Base-by-base conservation (phyloP, 164 flowering plant genomes). In the Saururus chinensis region DNA sequence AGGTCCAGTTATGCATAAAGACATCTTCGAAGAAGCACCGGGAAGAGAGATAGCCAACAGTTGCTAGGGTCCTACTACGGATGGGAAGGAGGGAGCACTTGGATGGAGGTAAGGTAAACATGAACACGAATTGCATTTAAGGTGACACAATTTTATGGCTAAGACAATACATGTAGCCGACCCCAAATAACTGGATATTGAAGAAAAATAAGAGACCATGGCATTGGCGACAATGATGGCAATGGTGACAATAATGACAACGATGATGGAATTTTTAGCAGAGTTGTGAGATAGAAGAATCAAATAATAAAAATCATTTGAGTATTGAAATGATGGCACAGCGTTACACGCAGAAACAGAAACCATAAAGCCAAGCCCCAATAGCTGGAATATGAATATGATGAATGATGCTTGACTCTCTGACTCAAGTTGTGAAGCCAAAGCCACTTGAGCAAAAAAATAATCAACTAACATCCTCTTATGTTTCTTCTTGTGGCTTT, bases 401-500 rank as follows among this genome's bases (percentile, higher is more conserved):
- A 13, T 23, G 58, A 30, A 4, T 12, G 9, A 55, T 11, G 58
- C 13, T 12, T 9, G 19, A 4, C 49, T 45, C 4, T 45, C 5
- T 30, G 37, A 30, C 37, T 30, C 37, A 30, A 30, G 6, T 30
- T 30, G n/a, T 30, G 37, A 30, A 30, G 37, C 37, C 37, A 30
- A 30, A 30, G 6, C 6, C 2, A 30, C 1, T 24, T 24, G 30
- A 1, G 35, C 45, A 58, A 54, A 57, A 63, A 37, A 54, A 24
- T 42, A 64, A 49, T 40, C 25, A 51, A 75, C 84, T 81, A 72
- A 73, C 98, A 86, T 85, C 75, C 87, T 90, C 73, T 65, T 79
- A 58, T 84, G 87, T 60, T 82, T 85, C 76, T 82, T 85, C 73
- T 76, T 82, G 59, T 64, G 74, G 69, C 51, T 78, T 72, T 90